Base-by-base conservation (phyloP, 768 basidiomycete species). In the Daedalea quercina region DNA sequence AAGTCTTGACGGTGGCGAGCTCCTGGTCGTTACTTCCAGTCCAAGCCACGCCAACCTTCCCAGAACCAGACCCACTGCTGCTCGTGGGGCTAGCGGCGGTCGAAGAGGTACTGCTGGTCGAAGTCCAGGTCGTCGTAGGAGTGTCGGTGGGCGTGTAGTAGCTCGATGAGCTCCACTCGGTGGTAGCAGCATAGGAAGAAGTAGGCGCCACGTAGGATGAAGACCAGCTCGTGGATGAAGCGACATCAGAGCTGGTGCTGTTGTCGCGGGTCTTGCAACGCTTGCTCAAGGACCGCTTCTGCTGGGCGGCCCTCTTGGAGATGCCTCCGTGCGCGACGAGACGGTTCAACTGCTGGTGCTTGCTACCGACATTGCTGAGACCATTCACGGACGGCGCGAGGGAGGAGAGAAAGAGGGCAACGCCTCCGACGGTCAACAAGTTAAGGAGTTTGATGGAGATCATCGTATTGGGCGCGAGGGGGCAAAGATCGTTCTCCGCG, bases 21-120 rank as follows among this genome's bases (percentile, higher is more conserved):
- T 75, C 67, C 31, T 2, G 0, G 15, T 67, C 52, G 54, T 74
- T 70, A 50, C 77, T 75, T 52, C 82, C 77, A 34, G 84, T 75
- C 85, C 87, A 92, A 20, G 77, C 85, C 19, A 86, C 64, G 56
- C 87, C 80, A 41, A 78, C 73, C 67, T 90, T 89, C 43, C 54
- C 52, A 15, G 52, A 31, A 17, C 46, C 45, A 24, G 53, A 37
- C 47, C 33, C 52, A 15, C 37, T 15, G 19, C 37, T 50, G 15
- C 37, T 51, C 24, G 53, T 41, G n/a, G 28, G 20, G 48, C 60
- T 22, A 31, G 57, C 54, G 6, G 68, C 47, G n/a, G 68, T 37
- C 2, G 65, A 23, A 37, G 62, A 50, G 24, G 45, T 46, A 35
- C 31, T 43, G 44, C 51, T n/a, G n/a, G n/a, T 17, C 28, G 53